Base-by-base conservation (phyloP, 768 basidiomycete genomes). In the Boletus rubescentipes region DNA sequence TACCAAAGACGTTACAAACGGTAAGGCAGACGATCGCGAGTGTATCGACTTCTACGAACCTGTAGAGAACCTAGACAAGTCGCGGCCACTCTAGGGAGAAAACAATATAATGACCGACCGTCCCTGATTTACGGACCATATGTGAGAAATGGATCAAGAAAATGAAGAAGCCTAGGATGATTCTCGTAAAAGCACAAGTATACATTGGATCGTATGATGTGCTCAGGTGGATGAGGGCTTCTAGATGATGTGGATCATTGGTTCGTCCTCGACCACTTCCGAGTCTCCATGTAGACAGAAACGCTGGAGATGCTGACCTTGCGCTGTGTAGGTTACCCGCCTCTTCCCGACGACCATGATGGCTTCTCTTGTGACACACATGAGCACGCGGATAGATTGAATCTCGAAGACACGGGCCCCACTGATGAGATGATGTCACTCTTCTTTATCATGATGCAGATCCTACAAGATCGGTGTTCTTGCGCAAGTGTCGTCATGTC, bases 361-460 rank as follows among this genome's bases (percentile, higher is more conserved):
- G 93, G 93, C 3, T 82, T 89, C 65, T 93, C 91, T 15, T 96
- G 93, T 62, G 93, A 93, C 26, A 89, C 89, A 23, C 93, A 97
- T 73, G 93, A 87, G 91, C 92, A 63, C 66, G 55, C 29, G 14
- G 30, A 36, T 47, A 8, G 30, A n/a, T n/a, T 12, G 16, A 12
- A 31, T 30, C n/a, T n/a, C n/a, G n/a, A n/a, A 31, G 43, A 30
- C 20, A 32, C 30, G 9, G 15, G 26, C 46, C 21, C 41, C 47
- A 26, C 58, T 59, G 54, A 61, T 46, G 20, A 52, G n/a, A 44
- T 8, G 29, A 57, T 49, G 30, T 49, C n/a, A 93, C 92, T n/a
- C 84, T 97, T 61, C 74, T 96, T n/a, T 82, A 86, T n/a, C n/a
- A n/a, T n/a, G n/a, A n/a, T 62, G 84, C 91, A 30, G 93, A 95